Percentiles rank a stretch among this genome's conserved stretches.
Evolutionary conservation across 2,329 filamentous ascomycete genomes (phyloP).

Genomic region (Ophiostoma tasmaniense): DNA sequence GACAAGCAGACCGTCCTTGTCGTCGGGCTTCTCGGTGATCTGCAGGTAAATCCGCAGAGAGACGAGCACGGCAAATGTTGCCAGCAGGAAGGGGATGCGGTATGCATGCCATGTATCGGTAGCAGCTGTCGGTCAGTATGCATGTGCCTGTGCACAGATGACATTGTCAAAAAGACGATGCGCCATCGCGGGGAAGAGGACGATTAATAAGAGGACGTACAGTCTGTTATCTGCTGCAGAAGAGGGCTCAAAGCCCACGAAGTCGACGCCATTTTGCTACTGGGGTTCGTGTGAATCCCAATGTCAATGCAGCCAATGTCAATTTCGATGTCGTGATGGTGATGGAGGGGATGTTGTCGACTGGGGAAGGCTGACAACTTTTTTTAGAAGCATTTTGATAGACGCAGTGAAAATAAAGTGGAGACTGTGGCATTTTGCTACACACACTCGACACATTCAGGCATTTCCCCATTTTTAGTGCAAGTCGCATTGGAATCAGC

Average conservation of each 20-base stretch:
- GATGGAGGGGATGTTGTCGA: not conserved
- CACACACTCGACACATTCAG: conserved; percentile 2
- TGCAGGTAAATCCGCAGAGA: conserved; percentile 37
- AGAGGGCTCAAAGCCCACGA: conserved; percentile 3
- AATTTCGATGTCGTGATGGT: not conserved
- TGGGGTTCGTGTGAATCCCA: not conserved
- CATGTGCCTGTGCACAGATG: not conserved
- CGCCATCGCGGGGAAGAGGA: not conserved
- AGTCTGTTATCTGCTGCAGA: not conserved
- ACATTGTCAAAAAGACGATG: not conserved
- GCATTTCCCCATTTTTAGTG: not conserved
- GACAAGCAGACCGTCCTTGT: conserved; percentile 29
- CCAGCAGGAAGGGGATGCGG: conserved; percentile 37
- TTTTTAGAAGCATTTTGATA: conserved; percentile 5
- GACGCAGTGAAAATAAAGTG: not conserved
- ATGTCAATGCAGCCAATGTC: not conserved
- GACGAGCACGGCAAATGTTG: conserved; percentile 31
- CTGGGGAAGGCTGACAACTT: conserved; percentile 4
- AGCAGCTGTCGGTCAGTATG: conserved; percentile 18
- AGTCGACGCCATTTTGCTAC: conserved; percentile 15
- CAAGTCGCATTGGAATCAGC: conserved; percentile 4
- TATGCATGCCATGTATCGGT: conserved; percentile 40
- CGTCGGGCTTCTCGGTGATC: conserved; percentile 23
- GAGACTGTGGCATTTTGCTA: not conserved
- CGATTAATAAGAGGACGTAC: not conserved